These are phyloP conservation scores for Quercus aquifolioides DNA, from an alignment of 306 rosid genomes.

Conservation along the genomic window DNA sequence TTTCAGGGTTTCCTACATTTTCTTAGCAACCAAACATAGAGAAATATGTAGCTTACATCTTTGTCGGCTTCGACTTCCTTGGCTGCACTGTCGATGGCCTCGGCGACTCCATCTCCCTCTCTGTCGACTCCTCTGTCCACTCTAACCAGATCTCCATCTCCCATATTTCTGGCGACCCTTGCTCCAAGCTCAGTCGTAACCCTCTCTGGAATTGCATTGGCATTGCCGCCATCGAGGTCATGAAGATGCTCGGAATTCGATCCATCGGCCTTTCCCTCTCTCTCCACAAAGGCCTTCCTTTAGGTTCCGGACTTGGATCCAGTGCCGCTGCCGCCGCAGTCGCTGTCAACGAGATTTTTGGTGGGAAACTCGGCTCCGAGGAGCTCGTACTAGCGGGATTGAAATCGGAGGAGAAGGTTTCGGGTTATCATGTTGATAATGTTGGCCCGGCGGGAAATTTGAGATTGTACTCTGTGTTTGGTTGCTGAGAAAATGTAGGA, in stretches of 20 bases:
- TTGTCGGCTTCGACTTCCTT: constrained; percentile 66
- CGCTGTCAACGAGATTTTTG: constrained; percentile 79
- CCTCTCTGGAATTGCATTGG: constrained; percentile 84
- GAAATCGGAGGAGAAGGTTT: constrained; percentile 91
- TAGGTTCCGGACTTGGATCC: constrained; percentile 88
- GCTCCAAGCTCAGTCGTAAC: constrained; percentile 60
- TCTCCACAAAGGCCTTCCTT: constrained; percentile 75
- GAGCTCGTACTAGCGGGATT: constrained; percentile 67
- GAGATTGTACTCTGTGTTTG: too few relatives aligned
- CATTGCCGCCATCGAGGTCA: constrained; percentile 82
- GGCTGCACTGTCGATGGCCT: constrained; percentile 86
- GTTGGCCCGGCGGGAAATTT: constrained; percentile 51
- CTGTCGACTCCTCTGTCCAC: constrained; percentile 57
- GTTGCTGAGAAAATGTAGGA: too few relatives aligned
- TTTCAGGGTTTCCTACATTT: too few relatives aligned
- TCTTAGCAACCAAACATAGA: too few relatives aligned
- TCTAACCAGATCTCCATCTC: constrained; percentile 68
- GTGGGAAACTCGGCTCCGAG: constrained; percentile 44
- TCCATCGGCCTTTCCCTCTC: constrained; percentile 75
- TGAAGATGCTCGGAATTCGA: constrained; percentile 80
- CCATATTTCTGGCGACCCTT: constrained; percentile 41
- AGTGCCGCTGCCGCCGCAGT: constrained; percentile 80
- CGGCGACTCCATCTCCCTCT: constrained; percentile 69
- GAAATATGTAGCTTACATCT: too few relatives aligned
- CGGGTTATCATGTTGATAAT: constrained; percentile 90